Base-by-base conservation (phyloP, 2,329 filamentous ascomycete genomes). In the Penicillium digitatum region DNA sequence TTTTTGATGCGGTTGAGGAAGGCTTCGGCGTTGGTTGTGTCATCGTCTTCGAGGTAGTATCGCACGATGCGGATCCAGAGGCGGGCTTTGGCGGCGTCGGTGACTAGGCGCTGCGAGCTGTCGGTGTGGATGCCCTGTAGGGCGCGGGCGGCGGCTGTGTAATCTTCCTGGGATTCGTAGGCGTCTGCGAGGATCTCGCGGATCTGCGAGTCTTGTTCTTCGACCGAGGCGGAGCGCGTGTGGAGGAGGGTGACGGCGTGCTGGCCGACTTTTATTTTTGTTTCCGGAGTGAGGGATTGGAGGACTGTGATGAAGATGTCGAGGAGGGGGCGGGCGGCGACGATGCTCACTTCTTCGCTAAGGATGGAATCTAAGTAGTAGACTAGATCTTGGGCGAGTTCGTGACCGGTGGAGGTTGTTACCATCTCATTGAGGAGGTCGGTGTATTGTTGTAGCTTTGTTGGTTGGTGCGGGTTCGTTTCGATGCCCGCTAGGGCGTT, bases 1-100 rank as follows among this genome's bases (percentile, higher is more conserved):
- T 94, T 93, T 72, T 96, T 97, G 73, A 95, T 88, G 74, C 93
- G 92, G 80, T 96, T 96, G 66, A 99, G 82, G 71, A 92, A 95
- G 38, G 82, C 84, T 71, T 95, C 90, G 39, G 94, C 94, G 34
- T 83, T 82, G 1, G 87, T 90, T 9, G 90, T 88, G 75, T 97
- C 92, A 71, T 96, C 93, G 45, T 92, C 90, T 77, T 99, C 93
- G 59, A 99, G 83, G 71, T 94, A 95, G 78, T 95, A 88, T 59
- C 94, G 85, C 69, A 95, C 91, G 69, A 99, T 96, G 57, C 93
- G 89, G 64, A 97, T 88, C 90, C 93, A 97, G 52, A 94, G 84
- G 52, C 81, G 81, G 9, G 90, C 90, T 74, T 91, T 92, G 63
- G 93, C 88, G 65, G 89, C 85, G 69, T 91, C 87, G 27, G 86